Evolutionary conservation across 108 stramenopile species (phyloP).

Genomic region (Fragilaria radians): DNA sequence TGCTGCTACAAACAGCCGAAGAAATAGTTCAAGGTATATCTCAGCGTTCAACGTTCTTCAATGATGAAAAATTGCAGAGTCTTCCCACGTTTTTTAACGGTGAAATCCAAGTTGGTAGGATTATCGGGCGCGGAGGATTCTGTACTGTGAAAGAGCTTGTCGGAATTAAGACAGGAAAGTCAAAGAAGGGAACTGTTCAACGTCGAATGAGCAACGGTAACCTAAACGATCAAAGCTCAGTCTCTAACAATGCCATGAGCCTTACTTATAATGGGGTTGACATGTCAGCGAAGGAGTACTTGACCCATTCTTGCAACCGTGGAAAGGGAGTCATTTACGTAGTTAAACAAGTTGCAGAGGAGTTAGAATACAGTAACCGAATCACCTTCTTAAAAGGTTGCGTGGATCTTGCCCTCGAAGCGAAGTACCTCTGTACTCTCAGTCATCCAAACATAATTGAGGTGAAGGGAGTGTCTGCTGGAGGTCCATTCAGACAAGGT

Average conservation of each 20-base stretch:
- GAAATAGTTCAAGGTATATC: neutral
- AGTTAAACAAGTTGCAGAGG: slow-evolving; percentile 20
- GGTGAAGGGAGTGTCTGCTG: slow-evolving; percentile 15
- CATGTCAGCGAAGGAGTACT: neutral
- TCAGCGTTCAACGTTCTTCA: neutral
- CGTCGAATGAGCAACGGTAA: neutral
- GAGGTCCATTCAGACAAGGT: slow-evolving; percentile 21
- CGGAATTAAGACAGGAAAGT: neutral
- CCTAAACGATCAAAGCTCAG: neutral
- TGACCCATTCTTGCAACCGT: neutral
- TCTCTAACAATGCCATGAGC: neutral
- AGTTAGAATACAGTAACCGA: slow-evolving; percentile 21
- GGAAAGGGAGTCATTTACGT: slow-evolving; percentile 19
- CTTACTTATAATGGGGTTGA: neutral
- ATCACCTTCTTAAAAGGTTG: slow-evolving; percentile 49
- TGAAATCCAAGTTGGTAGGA: neutral
- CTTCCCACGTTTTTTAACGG: neutral
- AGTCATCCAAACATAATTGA: slow-evolving; percentile 44
- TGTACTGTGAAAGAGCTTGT: neutral
- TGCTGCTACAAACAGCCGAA: slow-evolving; percentile 1
- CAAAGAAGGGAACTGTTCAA: neutral
- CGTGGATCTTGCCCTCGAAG: slow-evolving; percentile 54
- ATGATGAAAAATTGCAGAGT: neutral
- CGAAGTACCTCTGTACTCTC: slow-evolving; percentile 34
- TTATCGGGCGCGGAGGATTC: slow-evolving; percentile 3